phyloP scores from a whole-genome alignment of 2,329 filamentous ascomycete genomes.

The Ascochyta pisi region DNA sequence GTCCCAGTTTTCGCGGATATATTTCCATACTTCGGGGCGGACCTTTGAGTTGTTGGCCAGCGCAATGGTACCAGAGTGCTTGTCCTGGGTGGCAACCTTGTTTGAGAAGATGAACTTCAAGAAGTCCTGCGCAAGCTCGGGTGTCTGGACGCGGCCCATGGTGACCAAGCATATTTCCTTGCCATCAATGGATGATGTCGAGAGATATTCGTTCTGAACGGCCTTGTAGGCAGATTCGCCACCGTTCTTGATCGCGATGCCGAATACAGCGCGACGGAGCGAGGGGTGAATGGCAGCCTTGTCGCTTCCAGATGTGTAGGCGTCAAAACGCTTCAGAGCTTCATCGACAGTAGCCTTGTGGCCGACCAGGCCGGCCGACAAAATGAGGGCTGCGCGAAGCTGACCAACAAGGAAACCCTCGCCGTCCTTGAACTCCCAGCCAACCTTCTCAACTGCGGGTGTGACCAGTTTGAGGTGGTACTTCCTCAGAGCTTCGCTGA shows the following conservation, averaged over 20 bases:
- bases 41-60: conserved; percentile 76
- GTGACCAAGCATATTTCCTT: conserved; percentile 83
- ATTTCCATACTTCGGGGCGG: conserved; percentile 81
- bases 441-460: conserved; percentile 77
- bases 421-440: conserved; percentile 79
- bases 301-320: conserved; percentile 73
- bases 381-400: conserved; percentile 81
- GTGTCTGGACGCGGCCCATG: conserved; percentile 75
- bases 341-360: conserved; percentile 77
- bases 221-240: conserved; percentile 72
- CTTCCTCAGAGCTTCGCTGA: conserved; percentile 75
- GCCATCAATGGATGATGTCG: conserved; percentile 84
- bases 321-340: conserved; percentile 78
- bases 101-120: conserved; percentile 80
- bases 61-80: conserved; percentile 79
- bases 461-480: conserved; percentile 81
- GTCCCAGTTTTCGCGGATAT: conserved; percentile 83
- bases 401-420: conserved; percentile 86
- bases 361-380: conserved; percentile 75
- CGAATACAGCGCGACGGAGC: conserved; percentile 80
- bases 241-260: conserved; percentile 77
- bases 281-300: conserved; percentile 78
- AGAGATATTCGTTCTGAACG: conserved; percentile 84
- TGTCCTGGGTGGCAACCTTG: conserved; percentile 83
- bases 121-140: conserved; percentile 71